phyloP scores from a whole-genome alignment of 805 yeast species.

The Ogataea populi-albae region DNA sequence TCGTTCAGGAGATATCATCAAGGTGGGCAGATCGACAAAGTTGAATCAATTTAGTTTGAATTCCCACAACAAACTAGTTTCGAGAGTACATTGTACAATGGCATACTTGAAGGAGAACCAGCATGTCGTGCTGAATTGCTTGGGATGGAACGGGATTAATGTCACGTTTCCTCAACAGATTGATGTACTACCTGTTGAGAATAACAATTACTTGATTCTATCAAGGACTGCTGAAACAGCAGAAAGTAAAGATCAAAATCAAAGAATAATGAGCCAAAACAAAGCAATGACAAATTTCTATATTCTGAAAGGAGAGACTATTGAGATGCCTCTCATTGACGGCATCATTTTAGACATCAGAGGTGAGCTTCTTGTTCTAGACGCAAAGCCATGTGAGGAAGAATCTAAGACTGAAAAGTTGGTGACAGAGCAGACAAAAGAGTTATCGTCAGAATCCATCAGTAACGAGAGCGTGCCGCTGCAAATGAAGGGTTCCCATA shows the following conservation, averaged over 20 bases:
- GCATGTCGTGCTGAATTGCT: conserved; percentile 57
- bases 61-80: conserved; percentile 52
- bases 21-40: conserved; percentile 68
- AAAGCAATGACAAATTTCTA: conserved; percentile 49
- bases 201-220: conserved; percentile 19
- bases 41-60: conserved; percentile 51
- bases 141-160: conserved; percentile 79
- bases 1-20: conserved; percentile 35
- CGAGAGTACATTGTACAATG: conserved; percentile 62
- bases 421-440: conserved; percentile 9
- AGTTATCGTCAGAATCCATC: no score
- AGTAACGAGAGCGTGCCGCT: background rate
- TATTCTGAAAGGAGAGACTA: conserved; percentile 59
- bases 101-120: conserved; percentile 40
- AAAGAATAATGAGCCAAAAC: conserved; percentile 41
- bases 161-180: conserved; percentile 56
- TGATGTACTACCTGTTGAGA: conserved; percentile 24
- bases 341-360: conserved; percentile 69
- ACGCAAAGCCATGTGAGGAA: conserved; percentile 15
- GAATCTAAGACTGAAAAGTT: conserved; percentile 13
- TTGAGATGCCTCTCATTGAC: conserved; percentile 59
- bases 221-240: conserved; percentile 5
- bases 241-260: conserved; percentile 6
- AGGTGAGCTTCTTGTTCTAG: conserved; percentile 44
- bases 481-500: no score